Base-by-base conservation (phyloP, 1,284 basidiomycete genomes). In the Clitocybe nebularis region DNA sequence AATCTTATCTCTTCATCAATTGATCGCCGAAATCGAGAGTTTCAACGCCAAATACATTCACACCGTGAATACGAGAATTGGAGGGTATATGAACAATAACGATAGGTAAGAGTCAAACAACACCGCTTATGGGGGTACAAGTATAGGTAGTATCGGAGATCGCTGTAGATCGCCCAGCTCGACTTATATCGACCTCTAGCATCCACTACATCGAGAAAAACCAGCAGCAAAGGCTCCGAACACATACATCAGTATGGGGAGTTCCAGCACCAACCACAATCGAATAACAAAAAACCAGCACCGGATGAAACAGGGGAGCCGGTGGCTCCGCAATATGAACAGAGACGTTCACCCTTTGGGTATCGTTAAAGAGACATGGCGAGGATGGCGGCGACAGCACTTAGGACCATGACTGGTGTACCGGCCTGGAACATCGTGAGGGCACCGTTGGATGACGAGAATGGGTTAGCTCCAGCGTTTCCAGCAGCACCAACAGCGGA, bases 401-500 rank as follows among this genome's bases (percentile, higher is more conserved):
- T 56, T 45, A 72, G 49, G 39, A 60, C 58, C 46, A 71, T 54
- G 47, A 66, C 47, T 45, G 71, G 66, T 26, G 58, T 56, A 58
- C 61, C 66, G 52, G 59, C 53, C 44, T 63, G 64, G 52, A 57
- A 63, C 34, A 57, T 50, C 8, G 59, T 55, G 28, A 55, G 39
- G 22, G 66, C 67, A 43, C 61, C 61, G 41, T 56, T 64, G 40
- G 28, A 43, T 24, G 20, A 36, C 47, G 36, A 48, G 46, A 63
- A 58, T 26, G 67, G 62, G 50, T 58, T 59, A 37, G 64, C 42
- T 21, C 78, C 82, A 10, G 74, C 72, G 45, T 77, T 79, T 26
- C 52, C 52, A 34, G 75, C 79, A 19, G 75, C 78, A 51, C 73
- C 74, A 29, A 74, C 67, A 20, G 70, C 62, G 16, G 33, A 23